These are phyloP conservation scores for Tolypocladium tundrense DNA, from an alignment of 2,329 filamentous ascomycete genomes.

Conservation along the genomic window DNA sequence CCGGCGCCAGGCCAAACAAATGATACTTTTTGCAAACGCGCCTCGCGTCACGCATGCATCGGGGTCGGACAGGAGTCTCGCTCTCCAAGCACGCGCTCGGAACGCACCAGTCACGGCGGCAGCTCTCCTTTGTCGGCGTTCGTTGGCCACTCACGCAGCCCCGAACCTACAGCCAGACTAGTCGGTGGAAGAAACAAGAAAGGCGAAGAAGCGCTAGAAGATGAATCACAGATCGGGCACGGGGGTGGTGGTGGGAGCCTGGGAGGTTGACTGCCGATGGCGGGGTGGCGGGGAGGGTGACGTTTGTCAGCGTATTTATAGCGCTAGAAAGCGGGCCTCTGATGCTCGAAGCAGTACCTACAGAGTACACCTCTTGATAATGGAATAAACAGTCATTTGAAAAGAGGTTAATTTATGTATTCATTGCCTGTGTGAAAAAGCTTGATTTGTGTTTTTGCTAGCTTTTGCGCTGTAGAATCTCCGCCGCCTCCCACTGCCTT, in stretches of 20 bases:
- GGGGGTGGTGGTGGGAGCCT: neutral
- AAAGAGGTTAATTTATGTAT: too few relatives aligned
- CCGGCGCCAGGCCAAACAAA: neutral
- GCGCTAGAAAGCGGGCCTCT: too few relatives aligned
- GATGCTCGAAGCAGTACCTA: too few relatives aligned
- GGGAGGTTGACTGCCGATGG: neutral
- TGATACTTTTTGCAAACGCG: neutral
- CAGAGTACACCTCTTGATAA: too few relatives aligned
- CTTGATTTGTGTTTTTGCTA: too few relatives aligned
- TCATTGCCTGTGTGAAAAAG: too few relatives aligned
- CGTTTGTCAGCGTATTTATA: constrained; percentile 4
- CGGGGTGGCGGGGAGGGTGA: constrained; percentile 1
- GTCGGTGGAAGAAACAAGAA: neutral
- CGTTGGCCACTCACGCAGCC: neutral
- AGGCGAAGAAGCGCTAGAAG: neutral
- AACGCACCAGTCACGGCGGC: neutral
- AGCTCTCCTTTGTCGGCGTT: neutral
- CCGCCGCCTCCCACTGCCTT: too few relatives aligned
- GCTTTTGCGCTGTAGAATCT: too few relatives aligned
- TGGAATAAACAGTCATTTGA: too few relatives aligned
- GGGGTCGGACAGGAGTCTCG: neutral
- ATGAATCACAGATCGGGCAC: neutral
- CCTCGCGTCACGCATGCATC: neutral
- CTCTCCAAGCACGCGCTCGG: neutral
- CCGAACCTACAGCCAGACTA: neutral